Evolutionary conservation across 1,284 basidiomycete genomes (phyloP), one percentile per base, ranked within the genome.

Genomic region (Irpex lacteus): DNA sequence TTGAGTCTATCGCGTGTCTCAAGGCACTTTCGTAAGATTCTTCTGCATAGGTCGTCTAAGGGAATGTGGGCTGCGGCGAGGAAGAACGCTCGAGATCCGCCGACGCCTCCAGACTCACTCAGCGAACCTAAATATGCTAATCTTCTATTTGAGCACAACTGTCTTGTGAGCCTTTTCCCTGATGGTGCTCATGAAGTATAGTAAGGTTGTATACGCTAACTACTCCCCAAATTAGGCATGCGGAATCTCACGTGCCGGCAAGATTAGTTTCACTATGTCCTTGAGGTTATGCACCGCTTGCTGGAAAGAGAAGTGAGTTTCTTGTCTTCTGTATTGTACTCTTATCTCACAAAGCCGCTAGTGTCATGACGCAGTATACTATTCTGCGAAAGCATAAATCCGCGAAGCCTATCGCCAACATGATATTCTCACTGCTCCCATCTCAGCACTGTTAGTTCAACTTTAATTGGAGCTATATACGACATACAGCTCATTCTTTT

Each of bases 1-100:
- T 69, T 74, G 5, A 65, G 69, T n/a, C 66, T 75, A 19, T 60
- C 72, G 1, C 69, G 74, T 34, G 63, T 67, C 2, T 71, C 67
- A n/a, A 70, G 69, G 55, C 58, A 57, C 19, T 64, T 75, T 21
- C 68, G 70, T 13, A 38, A 13, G 11, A 60, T 62, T 1, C 47
- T 71, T 19, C 49, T 67, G 58, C 47, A 63, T 8, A 61, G 52
- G 47, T 5, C 13, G 3, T 60, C 60, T 8, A 53, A 59, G 2
- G 8, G 6, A 9, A 32, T 65, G 6, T 71, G 70, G 70, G 58
- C 26, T 5, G 57, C 59, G 5, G 61, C 66, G 9, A 21, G 68
- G 21, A 40, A 32, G 11, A 62, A 60, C 55, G 54, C 65, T 8
- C 59, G 40, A 2, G 65, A 60, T 5, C 38, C 68, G 3, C 65